Percentiles rank a stretch among this genome's conserved stretches.
These are phyloP conservation scores for Rhodofomes roseus DNA, from an alignment of 1,284 basidiomycete species.

Conservation along the genomic window DNA sequence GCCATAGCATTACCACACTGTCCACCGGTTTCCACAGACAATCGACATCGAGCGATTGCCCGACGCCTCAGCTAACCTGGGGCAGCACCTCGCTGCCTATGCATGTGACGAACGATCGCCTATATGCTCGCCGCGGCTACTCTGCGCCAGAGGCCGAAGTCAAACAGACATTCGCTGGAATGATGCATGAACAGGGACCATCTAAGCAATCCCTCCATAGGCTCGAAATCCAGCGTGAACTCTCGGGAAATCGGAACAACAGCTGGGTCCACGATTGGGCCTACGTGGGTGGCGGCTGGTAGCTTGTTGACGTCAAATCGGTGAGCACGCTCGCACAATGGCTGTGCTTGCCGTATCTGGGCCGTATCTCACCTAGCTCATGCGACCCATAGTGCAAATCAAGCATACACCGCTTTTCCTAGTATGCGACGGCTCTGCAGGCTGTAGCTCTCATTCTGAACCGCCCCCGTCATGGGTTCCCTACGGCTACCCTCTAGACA, in stretches of 20 bases:
- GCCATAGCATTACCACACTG: neutral
- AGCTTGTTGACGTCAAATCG: neutral
- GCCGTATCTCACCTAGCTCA: too few relatives aligned
- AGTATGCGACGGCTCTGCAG: too few relatives aligned
- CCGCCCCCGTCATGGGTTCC: too few relatives aligned
- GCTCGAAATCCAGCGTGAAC: neutral
- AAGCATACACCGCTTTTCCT: too few relatives aligned
- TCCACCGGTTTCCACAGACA: neutral
- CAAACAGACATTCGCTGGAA: neutral
- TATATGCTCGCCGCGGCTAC: neutral
- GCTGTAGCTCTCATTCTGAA: too few relatives aligned
- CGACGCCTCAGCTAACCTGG: neutral
- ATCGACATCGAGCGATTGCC: neutral
- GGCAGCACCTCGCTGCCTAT: neutral
- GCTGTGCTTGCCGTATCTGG: too few relatives aligned
- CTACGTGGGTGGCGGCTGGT: neutral
- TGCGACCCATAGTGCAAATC: too few relatives aligned
- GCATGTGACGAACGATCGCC: too few relatives aligned
- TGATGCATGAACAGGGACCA: neutral
- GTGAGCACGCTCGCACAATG: too few relatives aligned
- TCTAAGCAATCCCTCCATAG: neutral
- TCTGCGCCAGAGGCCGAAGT: neutral
- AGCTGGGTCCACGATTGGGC: conserved; percentile 1
- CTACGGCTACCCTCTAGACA: too few relatives aligned
- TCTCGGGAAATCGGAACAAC: neutral